phyloP scores from a whole-genome alignment of 2,329 filamentous ascomycete species.

The Coniochaeta hoffmannii region DNA sequence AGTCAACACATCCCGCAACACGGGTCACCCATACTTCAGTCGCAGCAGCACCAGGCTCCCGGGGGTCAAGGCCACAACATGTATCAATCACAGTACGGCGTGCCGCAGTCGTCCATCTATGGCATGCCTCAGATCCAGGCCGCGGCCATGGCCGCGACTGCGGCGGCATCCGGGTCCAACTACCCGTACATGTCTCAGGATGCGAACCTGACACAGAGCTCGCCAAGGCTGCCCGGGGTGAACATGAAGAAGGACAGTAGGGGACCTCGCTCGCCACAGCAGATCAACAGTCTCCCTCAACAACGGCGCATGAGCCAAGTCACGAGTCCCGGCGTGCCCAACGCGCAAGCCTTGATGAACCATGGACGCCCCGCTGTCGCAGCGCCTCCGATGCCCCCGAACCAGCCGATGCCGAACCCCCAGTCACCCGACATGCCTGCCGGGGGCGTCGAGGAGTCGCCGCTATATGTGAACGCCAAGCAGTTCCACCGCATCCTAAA shows the following conservation, averaged over 20 bases:
- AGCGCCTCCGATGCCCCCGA: constrained; percentile 53
- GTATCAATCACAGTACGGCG: constrained; percentile 73
- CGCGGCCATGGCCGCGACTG: constrained; percentile 86
- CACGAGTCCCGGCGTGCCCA: constrained; percentile 66
- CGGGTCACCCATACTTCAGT: constrained; percentile 70
- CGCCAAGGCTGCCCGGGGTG: constrained; percentile 66
- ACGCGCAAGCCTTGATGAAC: constrained; percentile 68
- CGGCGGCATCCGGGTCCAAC: constrained; percentile 77
- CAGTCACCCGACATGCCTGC: constrained; percentile 76
- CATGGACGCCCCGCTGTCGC: constrained; percentile 49
- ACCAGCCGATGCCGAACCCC: constrained; percentile 59
- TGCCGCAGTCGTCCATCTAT: constrained; percentile 71
- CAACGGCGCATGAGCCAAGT: constrained; percentile 68
- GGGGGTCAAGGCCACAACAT: constrained; percentile 64
- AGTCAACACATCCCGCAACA: constrained; percentile 62
- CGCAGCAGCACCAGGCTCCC: constrained; percentile 63
- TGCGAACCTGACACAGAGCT: constrained; percentile 59
- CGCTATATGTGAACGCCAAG: constrained; percentile 96
- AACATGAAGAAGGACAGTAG: constrained; percentile 64
- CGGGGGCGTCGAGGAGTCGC: constrained; percentile 75
- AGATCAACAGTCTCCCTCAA: constrained; percentile 56
- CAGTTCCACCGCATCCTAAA: constrained; percentile 98
- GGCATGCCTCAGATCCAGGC: constrained; percentile 77
- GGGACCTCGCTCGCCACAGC: constrained; percentile 66
- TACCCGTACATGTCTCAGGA: constrained; percentile 70